Conservation (phyloP, 2,329 filamentous ascomycete species). For the Colletotrichum lentis region DNA sequence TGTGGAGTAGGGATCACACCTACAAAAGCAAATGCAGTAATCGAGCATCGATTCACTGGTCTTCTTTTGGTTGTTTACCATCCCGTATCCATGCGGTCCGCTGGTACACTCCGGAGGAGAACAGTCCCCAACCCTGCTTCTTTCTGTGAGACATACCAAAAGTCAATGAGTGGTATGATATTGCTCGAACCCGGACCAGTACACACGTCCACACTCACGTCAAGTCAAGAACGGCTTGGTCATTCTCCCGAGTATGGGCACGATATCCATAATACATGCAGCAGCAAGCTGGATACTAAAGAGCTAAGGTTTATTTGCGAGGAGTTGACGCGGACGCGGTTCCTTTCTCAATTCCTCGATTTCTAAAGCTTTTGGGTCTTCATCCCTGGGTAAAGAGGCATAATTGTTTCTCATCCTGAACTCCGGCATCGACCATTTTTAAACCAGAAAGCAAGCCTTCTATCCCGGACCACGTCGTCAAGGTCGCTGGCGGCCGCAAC, state of each 20-base stretch:
- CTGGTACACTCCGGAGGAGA: not conserved
- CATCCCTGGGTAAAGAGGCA: not conserved
- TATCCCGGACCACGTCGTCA: constrained; percentile 40
- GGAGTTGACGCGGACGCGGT: not conserved
- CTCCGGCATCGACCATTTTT: too few species aligned
- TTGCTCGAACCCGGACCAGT: not conserved
- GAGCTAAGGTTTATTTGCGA: not conserved
- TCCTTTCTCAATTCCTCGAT: not conserved
- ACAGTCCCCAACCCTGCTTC: not conserved
- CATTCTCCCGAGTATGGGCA: not conserved
- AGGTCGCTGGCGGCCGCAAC: constrained; percentile 43
- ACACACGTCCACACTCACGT: not conserved
- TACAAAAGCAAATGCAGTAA: constrained; percentile 1
- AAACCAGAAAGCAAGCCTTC: constrained; percentile 36
- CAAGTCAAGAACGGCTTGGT: not conserved
- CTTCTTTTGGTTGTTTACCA: not conserved
- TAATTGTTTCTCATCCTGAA: not conserved
- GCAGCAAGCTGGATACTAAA: not conserved
- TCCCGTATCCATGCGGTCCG: not conserved
- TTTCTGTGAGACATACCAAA: not conserved
- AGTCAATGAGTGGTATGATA: not conserved
- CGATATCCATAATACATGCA: not conserved
- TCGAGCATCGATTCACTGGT: not conserved
- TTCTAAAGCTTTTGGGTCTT: not conserved
- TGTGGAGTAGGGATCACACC: constrained; percentile 7